phyloP scores from a whole-genome alignment of 805 yeast species.

The Priceomyces castillae region DNA sequence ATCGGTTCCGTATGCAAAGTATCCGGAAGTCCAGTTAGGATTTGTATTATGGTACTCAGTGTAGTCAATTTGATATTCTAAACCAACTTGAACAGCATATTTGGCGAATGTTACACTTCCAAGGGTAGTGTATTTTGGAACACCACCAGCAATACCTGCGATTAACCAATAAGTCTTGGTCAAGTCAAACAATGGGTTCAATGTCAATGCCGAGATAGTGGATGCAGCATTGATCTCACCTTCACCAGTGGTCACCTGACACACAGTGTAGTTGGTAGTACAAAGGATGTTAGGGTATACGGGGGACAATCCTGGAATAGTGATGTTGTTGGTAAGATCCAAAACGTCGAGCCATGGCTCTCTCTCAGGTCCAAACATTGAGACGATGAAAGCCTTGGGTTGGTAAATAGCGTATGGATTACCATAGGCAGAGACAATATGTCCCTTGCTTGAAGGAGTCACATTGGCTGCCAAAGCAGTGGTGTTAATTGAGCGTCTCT shows the following conservation, averaged over 20 bases:
- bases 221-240: conserved; percentile 68
- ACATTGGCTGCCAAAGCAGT: conserved; percentile 12
- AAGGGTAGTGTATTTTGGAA: conserved; percentile 52
- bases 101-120: conserved; percentile 61
- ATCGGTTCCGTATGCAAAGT: conserved; percentile 53
- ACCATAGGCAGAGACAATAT: conserved; percentile 24
- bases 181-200: conserved; percentile 55
- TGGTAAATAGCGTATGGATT: conserved; percentile 35
- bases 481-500: conserved; percentile 13
- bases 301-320: conserved; percentile 67
- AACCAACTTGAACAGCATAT: conserved; percentile 59
- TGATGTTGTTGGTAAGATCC: conserved; percentile 50
- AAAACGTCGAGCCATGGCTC: conserved; percentile 50
- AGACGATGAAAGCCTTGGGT: conserved; percentile 56
- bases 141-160: conserved; percentile 67
- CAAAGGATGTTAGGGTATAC: conserved; percentile 57
- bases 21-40: conserved; percentile 58
- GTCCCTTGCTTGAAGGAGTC: conserved; percentile 8
- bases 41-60: conserved; percentile 34
- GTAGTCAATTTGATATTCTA: conserved; percentile 58
- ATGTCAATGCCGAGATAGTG: conserved; percentile 51
- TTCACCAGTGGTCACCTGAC: conserved; percentile 68
- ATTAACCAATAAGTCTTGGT: conserved; percentile 58
- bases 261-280: conserved; percentile 48
- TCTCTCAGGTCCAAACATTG: conserved; percentile 54